phyloP scores from a whole-genome alignment of 2,329 filamentous ascomycete genomes.

The Xylariaceae sp. region DNA sequence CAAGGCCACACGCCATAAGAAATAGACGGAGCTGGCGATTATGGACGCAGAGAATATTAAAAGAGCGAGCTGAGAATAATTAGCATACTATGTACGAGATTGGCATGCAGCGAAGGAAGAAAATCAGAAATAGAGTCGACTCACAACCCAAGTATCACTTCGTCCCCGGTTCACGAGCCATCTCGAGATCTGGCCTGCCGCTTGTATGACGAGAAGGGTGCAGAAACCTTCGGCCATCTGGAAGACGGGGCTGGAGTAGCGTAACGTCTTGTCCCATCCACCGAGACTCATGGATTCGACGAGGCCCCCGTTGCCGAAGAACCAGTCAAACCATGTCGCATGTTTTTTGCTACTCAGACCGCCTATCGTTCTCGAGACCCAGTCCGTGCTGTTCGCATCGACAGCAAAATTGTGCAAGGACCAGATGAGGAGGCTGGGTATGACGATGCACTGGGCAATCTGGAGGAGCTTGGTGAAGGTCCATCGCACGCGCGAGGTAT shows the following conservation, averaged over 20 bases:
- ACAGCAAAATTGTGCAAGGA: conserved; percentile 92
- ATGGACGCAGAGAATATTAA: conserved; percentile 84
- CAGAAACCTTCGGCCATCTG: conserved; percentile 96
- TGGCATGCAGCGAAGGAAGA: conserved; percentile 20
- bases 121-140: conserved; percentile 26
- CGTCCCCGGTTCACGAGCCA: conserved; percentile 92
- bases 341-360: conserved; percentile 53
- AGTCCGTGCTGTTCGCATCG: conserved; percentile 71
- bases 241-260: conserved; percentile 90
- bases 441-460: conserved; percentile 78
- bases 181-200: conserved; percentile 86
- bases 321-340: conserved; percentile 72
- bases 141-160: conserved; percentile 94
- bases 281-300: conserved; percentile 77
- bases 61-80: conserved; percentile 68
- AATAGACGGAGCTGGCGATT: conserved; percentile 91
- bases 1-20: conserved; percentile 89
- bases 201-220: conserved; percentile 91
- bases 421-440: conserved; percentile 88
- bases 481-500: conserved; percentile 69
- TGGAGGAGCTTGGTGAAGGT: conserved; percentile 65
- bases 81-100: conserved; percentile 18
- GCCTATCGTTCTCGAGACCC: conserved; percentile 76
- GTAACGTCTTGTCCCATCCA: conserved; percentile 81
- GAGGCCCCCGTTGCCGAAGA: conserved; percentile 82